phyloP scores from a whole-genome alignment of 805 yeast genomes.

The Diddensiella caesifluorescens region DNA sequence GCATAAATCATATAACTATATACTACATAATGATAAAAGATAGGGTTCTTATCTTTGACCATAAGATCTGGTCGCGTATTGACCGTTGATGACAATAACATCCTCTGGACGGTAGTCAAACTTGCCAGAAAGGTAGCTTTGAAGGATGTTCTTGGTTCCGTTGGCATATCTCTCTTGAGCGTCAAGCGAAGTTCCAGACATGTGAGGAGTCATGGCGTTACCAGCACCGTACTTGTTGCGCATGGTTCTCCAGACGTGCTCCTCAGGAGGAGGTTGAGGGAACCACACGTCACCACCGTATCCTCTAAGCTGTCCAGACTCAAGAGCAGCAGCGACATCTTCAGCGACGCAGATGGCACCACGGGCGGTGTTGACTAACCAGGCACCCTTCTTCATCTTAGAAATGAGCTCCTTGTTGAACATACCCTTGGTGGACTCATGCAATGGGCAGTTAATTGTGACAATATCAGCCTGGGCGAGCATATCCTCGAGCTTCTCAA shows the following conservation, averaged over 20 bases:
- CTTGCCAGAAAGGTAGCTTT: slow-evolving; percentile 55
- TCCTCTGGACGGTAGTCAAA: slow-evolving; percentile 71
- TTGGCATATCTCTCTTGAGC: slow-evolving; percentile 71
- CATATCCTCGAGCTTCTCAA: slow-evolving; percentile 56
- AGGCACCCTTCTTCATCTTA: slow-evolving; percentile 67
- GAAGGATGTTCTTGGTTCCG: slow-evolving; percentile 63
- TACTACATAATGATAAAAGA: background rate
- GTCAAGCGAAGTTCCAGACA: slow-evolving; percentile 73
- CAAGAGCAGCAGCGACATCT: slow-evolving; percentile 70
- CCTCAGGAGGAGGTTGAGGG: slow-evolving; percentile 77
- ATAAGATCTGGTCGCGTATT: slow-evolving; percentile 68
- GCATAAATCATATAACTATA: slow-evolving; percentile 13
- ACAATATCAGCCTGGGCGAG: slow-evolving; percentile 65
- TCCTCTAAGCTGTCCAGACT: slow-evolving; percentile 64
- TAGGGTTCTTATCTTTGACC: slow-evolving; percentile 36
- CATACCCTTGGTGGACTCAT: slow-evolving; percentile 61
- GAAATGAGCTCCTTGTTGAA: slow-evolving; percentile 56
- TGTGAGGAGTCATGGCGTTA: slow-evolving; percentile 82
- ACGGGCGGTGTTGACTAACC: slow-evolving; percentile 74
- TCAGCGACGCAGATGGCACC: slow-evolving; percentile 72
- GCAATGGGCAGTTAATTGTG: slow-evolving; percentile 73
- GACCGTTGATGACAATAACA: slow-evolving; percentile 63
- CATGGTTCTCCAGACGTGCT: slow-evolving; percentile 75
- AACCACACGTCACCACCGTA: slow-evolving; percentile 85
- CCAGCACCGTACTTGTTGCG: slow-evolving; percentile 63